Evolutionary conservation across 805 yeast genomes (phyloP).

Genomic region (Candida insectorum): DNA sequence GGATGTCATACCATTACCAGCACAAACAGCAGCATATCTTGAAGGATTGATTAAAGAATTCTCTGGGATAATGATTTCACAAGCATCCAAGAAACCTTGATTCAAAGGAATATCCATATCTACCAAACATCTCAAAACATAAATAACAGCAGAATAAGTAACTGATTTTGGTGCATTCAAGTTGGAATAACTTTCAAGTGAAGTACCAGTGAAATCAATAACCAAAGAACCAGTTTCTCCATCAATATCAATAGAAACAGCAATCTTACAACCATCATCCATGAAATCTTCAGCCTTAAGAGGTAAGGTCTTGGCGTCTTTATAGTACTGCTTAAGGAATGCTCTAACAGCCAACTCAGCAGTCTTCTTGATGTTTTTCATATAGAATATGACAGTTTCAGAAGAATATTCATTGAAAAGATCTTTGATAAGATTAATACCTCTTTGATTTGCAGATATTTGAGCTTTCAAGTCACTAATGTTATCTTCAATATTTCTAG

Average conservation of each 20-base stretch:
- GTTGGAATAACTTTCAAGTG: conserved; percentile 30
- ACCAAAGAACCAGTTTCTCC: conserved; percentile 18
- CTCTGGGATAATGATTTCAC: conserved; percentile 14
- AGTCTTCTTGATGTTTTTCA: conserved; percentile 78
- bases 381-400: conserved; percentile 61
- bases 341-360: conserved; percentile 70
- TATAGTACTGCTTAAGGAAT: conserved; percentile 18
- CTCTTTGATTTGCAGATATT: conserved; percentile 82
- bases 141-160: conserved; percentile 80
- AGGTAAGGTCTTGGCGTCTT: conserved; percentile 30
- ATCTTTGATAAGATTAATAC: conserved; percentile 58
- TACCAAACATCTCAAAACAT: conserved; percentile 78
- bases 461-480: conserved; percentile 70
- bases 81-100: conserved; percentile 20
- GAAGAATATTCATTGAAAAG: conserved; percentile 61
- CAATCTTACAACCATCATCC: conserved; percentile 16
- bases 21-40: conserved; percentile 17
- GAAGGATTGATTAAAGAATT: conserved; percentile 16
- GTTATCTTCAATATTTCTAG: conserved; percentile 19
- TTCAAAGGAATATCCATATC: conserved; percentile 84
- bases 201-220: conserved; percentile 25
- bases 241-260: conserved; percentile 16
- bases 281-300: conserved; percentile 15
- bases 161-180: conserved; percentile 89
- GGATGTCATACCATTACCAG: conserved; percentile 19